A percentile compares a stretch with the other conserved stretches of the same genome.
Conservation (phyloP, 2,329 filamentous ascomycete genomes). For the Clathrospora elynae region DNA sequence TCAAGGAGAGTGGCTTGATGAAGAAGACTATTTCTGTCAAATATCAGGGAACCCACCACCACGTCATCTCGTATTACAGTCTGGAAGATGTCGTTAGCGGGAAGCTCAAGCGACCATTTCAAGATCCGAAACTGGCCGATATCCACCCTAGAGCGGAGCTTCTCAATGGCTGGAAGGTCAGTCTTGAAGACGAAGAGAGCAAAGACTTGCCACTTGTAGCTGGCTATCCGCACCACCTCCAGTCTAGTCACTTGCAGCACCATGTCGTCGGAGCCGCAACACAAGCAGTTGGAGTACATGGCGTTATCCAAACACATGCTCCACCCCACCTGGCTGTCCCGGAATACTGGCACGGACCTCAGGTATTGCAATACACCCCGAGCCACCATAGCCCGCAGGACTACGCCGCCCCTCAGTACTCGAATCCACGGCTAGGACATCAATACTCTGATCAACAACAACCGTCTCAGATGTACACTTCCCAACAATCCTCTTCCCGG, state of each 20-base stretch:
- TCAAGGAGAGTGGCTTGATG: slow-evolving; percentile 79
- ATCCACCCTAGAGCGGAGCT: slow-evolving; percentile 43
- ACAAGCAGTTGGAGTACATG: slow-evolving; percentile 30
- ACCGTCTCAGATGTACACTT: slow-evolving; percentile 17
- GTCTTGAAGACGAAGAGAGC: slow-evolving; percentile 46
- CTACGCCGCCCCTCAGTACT: slow-evolving; percentile 34
- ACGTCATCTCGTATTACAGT: slow-evolving; percentile 87
- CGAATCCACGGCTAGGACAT: slow-evolving; percentile 23
- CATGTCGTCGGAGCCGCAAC: slow-evolving; percentile 28
- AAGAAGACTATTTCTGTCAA: slow-evolving; percentile 92
- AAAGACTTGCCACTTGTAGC: slow-evolving; percentile 41
- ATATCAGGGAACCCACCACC: slow-evolving; percentile 75
- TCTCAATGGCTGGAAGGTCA: slow-evolving; percentile 46
- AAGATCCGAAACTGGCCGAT: slow-evolving; percentile 42
- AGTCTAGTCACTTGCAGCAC: slow-evolving; percentile 38
- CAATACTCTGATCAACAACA: slow-evolving; percentile 34
- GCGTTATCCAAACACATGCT: slow-evolving; percentile 32
- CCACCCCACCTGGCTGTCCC: slow-evolving; percentile 37
- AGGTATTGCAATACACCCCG: slow-evolving; percentile 33
- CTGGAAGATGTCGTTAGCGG: slow-evolving; percentile 70
- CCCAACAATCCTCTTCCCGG: slow-evolving; percentile 18
- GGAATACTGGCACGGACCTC: slow-evolving; percentile 41
- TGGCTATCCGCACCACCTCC: slow-evolving; percentile 38
- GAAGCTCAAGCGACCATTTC: slow-evolving; percentile 43
- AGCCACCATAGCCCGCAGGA: slow-evolving; percentile 34